These are phyloP conservation scores for Trypanosomatidae sp. DNA, from an alignment of 208 protist genomes.

Conservation along the genomic window DNA sequence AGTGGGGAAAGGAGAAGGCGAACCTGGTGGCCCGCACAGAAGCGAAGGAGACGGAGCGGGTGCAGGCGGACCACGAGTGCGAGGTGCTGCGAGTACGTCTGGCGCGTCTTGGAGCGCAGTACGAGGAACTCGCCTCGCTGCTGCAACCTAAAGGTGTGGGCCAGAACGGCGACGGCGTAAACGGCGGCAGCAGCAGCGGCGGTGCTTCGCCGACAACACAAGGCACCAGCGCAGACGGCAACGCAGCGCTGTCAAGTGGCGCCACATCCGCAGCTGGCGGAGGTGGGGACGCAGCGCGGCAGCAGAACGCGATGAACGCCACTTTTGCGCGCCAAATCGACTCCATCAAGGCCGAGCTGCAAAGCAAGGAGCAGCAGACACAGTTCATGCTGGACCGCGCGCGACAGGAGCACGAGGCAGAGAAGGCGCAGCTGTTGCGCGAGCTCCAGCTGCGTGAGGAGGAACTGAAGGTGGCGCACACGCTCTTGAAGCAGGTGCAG, in stretches of 20 bases:
- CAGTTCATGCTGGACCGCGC: constrained; percentile 26
- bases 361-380: constrained; percentile 33
- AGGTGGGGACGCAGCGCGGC: not conserved
- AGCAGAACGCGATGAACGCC: constrained; percentile 13
- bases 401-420: constrained; percentile 38
- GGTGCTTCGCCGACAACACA: too few relatives aligned
- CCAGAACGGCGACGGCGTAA: not conserved
- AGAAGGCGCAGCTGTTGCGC: constrained; percentile 38
- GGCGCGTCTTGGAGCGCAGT: constrained; percentile 14
- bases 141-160: constrained; percentile 8
- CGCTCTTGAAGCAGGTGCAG: constrained; percentile 65
- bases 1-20: constrained; percentile 30
- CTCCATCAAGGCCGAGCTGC: constrained; percentile 34
- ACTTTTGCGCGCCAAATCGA: constrained; percentile 28
- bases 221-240: too few relatives aligned
- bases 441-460: constrained; percentile 67
- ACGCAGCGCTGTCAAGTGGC: not conserved
- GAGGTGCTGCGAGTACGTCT: constrained; percentile 21
- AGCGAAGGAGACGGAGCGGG: constrained; percentile 34
- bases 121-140: constrained; percentile 27
- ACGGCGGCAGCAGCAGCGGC: not conserved
- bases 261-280: not conserved
- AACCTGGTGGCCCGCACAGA: constrained; percentile 23
- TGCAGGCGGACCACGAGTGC: constrained; percentile 27
- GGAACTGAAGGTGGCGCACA: constrained; percentile 54